phyloP scores from a whole-genome alignment of 2,329 filamentous ascomycete species.

The Penicillium occitanis region DNA sequence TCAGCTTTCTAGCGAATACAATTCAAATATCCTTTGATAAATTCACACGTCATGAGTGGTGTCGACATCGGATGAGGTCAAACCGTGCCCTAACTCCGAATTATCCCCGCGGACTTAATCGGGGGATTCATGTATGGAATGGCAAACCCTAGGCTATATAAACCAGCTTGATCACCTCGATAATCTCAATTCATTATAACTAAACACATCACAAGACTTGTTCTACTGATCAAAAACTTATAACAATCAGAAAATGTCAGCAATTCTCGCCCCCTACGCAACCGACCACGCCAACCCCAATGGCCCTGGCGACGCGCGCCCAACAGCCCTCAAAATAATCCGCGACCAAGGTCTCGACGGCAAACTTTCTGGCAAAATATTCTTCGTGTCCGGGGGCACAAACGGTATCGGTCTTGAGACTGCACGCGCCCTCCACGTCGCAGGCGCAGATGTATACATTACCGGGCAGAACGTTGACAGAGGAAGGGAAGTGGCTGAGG shows the following conservation, averaged over 20 bases:
- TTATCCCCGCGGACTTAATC: constrained; percentile 9
- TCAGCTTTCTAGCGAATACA: not conserved
- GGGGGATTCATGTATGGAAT: not conserved
- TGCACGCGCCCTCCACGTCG: constrained; percentile 15
- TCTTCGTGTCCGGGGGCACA: constrained; percentile 18
- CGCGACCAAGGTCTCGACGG: constrained; percentile 16
- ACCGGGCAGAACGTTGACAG: constrained; percentile 14
- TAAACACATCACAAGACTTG: not conserved
- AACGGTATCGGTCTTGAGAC: constrained; percentile 18
- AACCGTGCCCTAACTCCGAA: constrained; percentile 6
- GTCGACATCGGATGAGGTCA: not conserved
- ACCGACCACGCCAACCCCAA: constrained; percentile 16
- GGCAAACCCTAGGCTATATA: not conserved
- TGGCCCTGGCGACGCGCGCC: constrained; percentile 16
- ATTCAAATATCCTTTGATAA: not conserved
- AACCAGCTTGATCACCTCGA: not conserved
- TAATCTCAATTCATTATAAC: not conserved
- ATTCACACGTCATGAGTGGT: not conserved
- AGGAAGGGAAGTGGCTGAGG: not conserved
- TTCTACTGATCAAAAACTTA: not conserved
- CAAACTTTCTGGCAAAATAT: not conserved
- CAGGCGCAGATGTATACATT: constrained; percentile 20
- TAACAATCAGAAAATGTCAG: not conserved
- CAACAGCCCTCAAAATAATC: constrained; percentile 19
- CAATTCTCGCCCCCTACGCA: constrained; percentile 17